Conservation (phyloP, 2,329 filamentous ascomycete species). For the Botrytis byssoidea region DNA sequence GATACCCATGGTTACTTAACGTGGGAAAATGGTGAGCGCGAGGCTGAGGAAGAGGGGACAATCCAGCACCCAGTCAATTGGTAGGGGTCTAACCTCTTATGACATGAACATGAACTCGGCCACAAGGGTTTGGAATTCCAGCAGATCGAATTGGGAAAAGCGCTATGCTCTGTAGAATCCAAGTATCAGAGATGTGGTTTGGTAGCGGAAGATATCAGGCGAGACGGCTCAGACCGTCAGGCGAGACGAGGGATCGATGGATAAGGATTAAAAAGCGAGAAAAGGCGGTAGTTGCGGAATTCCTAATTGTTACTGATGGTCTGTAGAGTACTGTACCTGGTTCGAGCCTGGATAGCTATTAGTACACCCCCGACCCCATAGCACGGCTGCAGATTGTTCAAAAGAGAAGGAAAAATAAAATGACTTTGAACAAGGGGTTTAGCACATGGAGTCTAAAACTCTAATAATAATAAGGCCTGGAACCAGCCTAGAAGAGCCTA, state of each 20-base stretch:
- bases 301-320: not conserved
- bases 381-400: not conserved
- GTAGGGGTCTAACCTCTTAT: not conserved
- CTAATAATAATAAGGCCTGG: not conserved
- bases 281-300: not conserved
- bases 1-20: conserved; percentile 6
- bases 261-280: conserved; percentile 6
- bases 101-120: not conserved
- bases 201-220: conserved; percentile 4
- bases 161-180: not conserved
- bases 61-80: conserved; percentile 3
- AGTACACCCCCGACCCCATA: not conserved
- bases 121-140: not conserved
- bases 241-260: not conserved
- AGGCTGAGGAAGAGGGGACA: conserved; percentile 13
- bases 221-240: not conserved
- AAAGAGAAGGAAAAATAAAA: not conserved
- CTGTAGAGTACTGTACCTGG: not conserved
- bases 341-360: not conserved
- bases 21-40: not conserved
- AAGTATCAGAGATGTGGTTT: not conserved
- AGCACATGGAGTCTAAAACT: not conserved
- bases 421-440: not conserved
- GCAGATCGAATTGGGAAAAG: not conserved
- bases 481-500: not conserved